Conservation (phyloP, 2,329 filamentous ascomycete genomes). For the Trichoderma asperellum region DNA sequence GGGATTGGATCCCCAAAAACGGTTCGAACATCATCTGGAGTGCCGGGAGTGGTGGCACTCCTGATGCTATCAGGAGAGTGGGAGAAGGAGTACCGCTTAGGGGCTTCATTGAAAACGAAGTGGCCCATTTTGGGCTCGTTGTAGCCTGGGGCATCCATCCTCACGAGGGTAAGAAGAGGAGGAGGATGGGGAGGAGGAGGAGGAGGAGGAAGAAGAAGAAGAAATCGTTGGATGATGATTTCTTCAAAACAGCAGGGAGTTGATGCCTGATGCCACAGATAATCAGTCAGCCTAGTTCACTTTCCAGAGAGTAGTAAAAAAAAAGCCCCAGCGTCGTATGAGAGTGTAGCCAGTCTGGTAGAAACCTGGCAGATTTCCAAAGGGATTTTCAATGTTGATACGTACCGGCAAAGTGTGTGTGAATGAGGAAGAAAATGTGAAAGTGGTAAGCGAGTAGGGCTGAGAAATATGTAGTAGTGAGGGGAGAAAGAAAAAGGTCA, state of each 20-base stretch:
- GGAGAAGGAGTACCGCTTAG: neutral
- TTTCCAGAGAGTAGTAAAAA: neutral
- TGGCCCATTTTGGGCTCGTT: neutral
- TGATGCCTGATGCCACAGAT: neutral
- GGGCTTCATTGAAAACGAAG: neutral
- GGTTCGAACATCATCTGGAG: slow-evolving; percentile 4
- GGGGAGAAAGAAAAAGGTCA: neutral
- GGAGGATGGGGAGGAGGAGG: too few relatives aligned
- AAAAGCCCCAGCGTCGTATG: neutral
- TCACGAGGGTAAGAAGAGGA: neutral
- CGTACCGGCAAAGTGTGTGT: neutral
- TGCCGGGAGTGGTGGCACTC: neutral
- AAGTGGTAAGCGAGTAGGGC: slow-evolving; percentile 20
- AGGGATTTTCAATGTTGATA: neutral
- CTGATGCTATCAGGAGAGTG: slow-evolving; percentile 18
- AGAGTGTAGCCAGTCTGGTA: neutral
- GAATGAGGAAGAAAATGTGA: neutral
- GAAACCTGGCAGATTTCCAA: neutral
- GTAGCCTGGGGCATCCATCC: neutral
- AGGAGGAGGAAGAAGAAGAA: too few relatives aligned
- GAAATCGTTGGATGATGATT: neutral
- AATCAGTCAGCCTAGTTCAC: neutral
- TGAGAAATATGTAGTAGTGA: neutral
- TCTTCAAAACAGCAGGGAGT: neutral
- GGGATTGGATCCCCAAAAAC: neutral